Base-by-base conservation (phyloP, 331 rosid species). In the Spiraea crenata region DNA sequence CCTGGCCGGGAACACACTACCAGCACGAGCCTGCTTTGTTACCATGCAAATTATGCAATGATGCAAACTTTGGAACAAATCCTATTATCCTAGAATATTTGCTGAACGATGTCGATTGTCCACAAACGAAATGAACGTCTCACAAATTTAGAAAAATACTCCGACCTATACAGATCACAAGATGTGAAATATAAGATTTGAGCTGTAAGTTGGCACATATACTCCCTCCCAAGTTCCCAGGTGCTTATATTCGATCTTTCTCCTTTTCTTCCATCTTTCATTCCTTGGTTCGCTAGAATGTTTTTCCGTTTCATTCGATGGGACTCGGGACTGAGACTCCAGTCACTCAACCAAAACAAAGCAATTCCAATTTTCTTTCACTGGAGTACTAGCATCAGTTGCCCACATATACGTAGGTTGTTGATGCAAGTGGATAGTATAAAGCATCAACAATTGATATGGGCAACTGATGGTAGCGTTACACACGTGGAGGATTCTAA, bases 41-140 rank as follows among this genome's bases (percentile, higher is more conserved):
- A n/a, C 65, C 37, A 56, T 45, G 54, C 42, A 13, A 13, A 25
- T 25, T 31, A 31, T 2, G 13, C 31, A 57, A 25, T 25, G 9
- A 25, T 25, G 31, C 31, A 64, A 15, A 56, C 74, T 69, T 69
- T 56, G 74, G 74, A 56, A 69, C 74, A 69, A 69, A 69, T 69
- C 74, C 54, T 41, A 13, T 54, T 55, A 69, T 42, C 31, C 44
- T 42, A 40, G 31, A 25, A 14, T 56, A 25, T 57, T 13, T 34
- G 14, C 13, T 25, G 1, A 38, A 13, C 4, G 65, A 42, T 16
- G 65, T 50, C 14, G 55, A 69, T n/a, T 42, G 65, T 51, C 40
- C 9, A 39, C 7, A 57, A 4, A 11, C 57, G 48, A 38, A 67
- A 54, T 55, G 63, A 69, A 69, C 63, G 63, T 56, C 65, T 42